Evolutionary conservation across 1,139 yeast genomes (phyloP).

Genomic region (Pneumocystis wakefieldiae): DNA sequence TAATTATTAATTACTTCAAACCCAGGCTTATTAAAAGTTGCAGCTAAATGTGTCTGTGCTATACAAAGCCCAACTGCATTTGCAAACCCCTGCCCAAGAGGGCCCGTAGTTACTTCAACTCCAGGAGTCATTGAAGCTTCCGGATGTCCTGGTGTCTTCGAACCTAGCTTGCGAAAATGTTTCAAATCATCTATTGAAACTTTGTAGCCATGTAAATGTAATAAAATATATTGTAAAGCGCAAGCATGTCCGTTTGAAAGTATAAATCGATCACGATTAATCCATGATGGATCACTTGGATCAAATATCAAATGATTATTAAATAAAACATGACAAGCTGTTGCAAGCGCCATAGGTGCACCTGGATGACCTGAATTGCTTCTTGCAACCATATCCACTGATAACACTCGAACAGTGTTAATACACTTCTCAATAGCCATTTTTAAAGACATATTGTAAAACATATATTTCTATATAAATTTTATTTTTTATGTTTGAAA

Average conservation of each 20-base stretch:
- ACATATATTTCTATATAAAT: too few relatives aligned
- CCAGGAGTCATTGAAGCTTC: conserved; percentile 69
- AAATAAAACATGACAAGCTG: conserved; percentile 65
- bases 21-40: conserved; percentile 84
- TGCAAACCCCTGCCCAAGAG: conserved; percentile 95
- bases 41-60: conserved; percentile 86
- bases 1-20: conserved; percentile 54
- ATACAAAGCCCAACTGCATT: conserved; percentile 96
- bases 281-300: conserved; percentile 85
- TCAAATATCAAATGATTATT: conserved; percentile 62
- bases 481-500: too few relatives aligned
- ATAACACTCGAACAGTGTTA: conserved; percentile 65
- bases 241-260: conserved; percentile 96
- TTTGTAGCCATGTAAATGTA: conserved; percentile 77
- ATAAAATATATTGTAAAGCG: conserved; percentile 72
- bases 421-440: conserved; percentile 40
- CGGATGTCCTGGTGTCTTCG: conserved; percentile 97
- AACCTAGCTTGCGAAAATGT: conserved; percentile 76
- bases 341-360: conserved; percentile 94
- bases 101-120: conserved; percentile 96
- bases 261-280: conserved; percentile 89
- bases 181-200: conserved; percentile 74
- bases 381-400: conserved; percentile 69
- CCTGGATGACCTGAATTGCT: conserved; percentile 99
- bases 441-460: not conserved